Evolutionary conservation across 2,329 filamentous ascomycete species (phyloP), one percentile per base, ranked within the genome.

Genomic region (Diaporthe citrichinensis): DNA sequence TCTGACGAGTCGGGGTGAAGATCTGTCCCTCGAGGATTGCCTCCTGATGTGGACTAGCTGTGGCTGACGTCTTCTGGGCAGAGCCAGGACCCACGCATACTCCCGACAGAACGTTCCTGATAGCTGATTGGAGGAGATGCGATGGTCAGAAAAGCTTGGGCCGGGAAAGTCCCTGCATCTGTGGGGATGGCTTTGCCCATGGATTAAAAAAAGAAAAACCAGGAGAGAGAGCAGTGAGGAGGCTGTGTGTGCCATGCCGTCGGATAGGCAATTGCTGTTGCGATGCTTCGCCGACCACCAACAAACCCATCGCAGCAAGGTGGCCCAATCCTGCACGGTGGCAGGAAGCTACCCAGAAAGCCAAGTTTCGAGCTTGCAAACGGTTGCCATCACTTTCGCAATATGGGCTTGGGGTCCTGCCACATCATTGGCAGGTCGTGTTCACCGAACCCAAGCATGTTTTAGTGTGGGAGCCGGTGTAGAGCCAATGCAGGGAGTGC

Each of bases 191-290:
- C 55, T 36, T 65, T 74, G 76, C 74, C 72, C 75, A 74, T 72
- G 76, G 76, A 77, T 74, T 76, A 75, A 77, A 78, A 76, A 78
- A 79, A 78, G 71, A 78, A 76, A 68, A 76, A 59, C 74, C 72
- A 62, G 44, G 28, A 25, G 61, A 46, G 49, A 69, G 76, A 78
- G 76, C 77, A 75, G 74, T 76, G 77, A 74, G 76, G 68, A 79
- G 76, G 55, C 57, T 53, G 55, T 62, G 57, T 36, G 44, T 44
- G 49, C 34, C 34, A 34, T 17, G 20, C 25, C 7, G 25, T 31
- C 15, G 20, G 10, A 31, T n/a, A 34, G 36, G 68, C 41, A 39
- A n/a, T 46, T 71, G 44, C 62, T 51, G 46, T 15, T 10, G 65
- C 9, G 31, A 53, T 68, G n/a, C 46, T 25, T 53, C 34, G 62